A percentile compares a stretch with the other conserved stretches of the same genome.
phyloP scores from a whole-genome alignment of 129 eudicot genomes.

The Oenanthe sinensis region DNA sequence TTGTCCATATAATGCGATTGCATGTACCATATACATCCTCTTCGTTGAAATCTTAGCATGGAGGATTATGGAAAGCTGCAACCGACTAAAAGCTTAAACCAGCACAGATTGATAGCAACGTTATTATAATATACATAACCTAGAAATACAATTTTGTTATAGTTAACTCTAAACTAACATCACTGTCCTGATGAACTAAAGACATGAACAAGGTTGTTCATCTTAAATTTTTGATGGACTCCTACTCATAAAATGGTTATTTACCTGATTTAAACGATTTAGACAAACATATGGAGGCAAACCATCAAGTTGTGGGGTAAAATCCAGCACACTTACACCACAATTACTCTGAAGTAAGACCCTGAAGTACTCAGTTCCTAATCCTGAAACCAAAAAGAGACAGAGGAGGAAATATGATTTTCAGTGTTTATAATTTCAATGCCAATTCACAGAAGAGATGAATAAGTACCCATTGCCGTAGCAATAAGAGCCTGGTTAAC shows the following conservation, averaged over 20 bases:
- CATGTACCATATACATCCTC: neutral
- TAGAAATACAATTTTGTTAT: neutral
- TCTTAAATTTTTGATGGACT: neutral
- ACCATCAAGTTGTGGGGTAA: slow-evolving; percentile 61
- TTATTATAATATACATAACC: neutral
- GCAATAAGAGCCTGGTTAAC: slow-evolving; percentile 99
- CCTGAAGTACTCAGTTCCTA: slow-evolving; percentile 93
- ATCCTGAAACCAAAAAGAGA: slow-evolving; percentile 35
- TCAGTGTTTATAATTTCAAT: slow-evolving; percentile 4
- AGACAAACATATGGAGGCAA: slow-evolving; percentile 61
- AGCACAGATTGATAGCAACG: neutral
- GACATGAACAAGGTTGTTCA: neutral
- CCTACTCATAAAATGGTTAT: neutral
- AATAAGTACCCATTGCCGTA: slow-evolving; percentile 65
- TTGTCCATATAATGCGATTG: neutral
- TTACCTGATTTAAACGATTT: slow-evolving; percentile 88
- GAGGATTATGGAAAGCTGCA: neutral
- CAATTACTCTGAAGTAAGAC: slow-evolving; percentile 88
- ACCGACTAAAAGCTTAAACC: neutral
- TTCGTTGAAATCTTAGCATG: neutral
- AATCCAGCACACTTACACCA: slow-evolving; percentile 92
- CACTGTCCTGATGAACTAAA: neutral
- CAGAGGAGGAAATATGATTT: neutral
- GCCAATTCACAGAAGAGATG: slow-evolving; percentile 2
- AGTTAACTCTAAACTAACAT: neutral